Evolutionary conservation across 129 eudicot genomes (phyloP).

Genomic region (Chrysanthemum makinoi): DNA sequence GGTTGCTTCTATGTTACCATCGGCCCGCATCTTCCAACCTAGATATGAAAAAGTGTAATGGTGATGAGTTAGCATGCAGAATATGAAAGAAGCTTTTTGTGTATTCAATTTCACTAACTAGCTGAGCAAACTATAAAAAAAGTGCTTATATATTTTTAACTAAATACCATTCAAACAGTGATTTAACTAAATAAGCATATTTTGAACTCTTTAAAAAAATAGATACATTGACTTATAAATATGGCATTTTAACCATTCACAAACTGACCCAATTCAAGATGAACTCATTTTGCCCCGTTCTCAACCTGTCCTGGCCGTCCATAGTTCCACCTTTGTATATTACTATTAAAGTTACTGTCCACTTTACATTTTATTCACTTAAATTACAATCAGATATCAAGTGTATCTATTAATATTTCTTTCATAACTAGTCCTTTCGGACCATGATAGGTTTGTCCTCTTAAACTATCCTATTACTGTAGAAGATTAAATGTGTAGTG

Average conservation of each 20-base stretch:
- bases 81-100: no score
- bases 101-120: no score
- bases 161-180: no score
- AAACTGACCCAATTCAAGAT: no score
- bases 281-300: not conserved
- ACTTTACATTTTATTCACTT: not conserved
- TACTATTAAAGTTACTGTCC: no score
- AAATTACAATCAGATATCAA: not conserved
- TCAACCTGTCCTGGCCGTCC: not conserved
- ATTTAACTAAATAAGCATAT: no score
- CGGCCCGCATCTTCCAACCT: slow-evolving; percentile 90
- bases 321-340: not conserved
- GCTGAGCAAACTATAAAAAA: not conserved
- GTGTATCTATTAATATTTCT: not conserved
- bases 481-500: not conserved
- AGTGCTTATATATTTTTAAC: no score
- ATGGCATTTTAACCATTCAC: no score
- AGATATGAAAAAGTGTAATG: not conserved
- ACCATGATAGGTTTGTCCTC: not conserved
- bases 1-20: slow-evolving; percentile 93
- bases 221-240: no score
- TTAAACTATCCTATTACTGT: not conserved
- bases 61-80: no score
- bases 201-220: no score
- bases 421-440: not conserved